Evolutionary conservation across 2,329 filamentous ascomycete genomes (phyloP).

Genomic region (Penicillium sp.): DNA sequence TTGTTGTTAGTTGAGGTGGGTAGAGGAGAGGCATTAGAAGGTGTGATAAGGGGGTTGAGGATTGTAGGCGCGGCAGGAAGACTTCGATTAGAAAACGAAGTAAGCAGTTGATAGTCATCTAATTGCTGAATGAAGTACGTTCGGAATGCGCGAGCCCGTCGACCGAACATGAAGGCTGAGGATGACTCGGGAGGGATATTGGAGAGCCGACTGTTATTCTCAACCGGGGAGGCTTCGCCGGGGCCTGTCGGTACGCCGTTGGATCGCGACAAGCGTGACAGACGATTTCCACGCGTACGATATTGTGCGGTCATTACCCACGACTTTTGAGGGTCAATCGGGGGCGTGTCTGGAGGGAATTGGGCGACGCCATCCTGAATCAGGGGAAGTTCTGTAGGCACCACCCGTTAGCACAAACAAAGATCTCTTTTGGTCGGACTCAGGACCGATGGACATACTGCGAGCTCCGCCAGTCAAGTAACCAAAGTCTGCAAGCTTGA

Average conservation of each 20-base stretch:
- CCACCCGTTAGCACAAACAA: slow-evolving; percentile 2
- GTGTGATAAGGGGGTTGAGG: slow-evolving; percentile 9
- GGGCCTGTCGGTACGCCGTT: slow-evolving; percentile 9
- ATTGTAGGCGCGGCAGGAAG: slow-evolving; percentile 8
- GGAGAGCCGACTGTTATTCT: slow-evolving; percentile 22
- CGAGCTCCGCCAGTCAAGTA: slow-evolving; percentile 24
- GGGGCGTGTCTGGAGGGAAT: slow-evolving; percentile 7
- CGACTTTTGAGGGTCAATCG: slow-evolving; percentile 12
- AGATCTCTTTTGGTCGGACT: not conserved
- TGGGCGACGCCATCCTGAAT: slow-evolving; percentile 25
- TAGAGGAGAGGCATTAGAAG: slow-evolving; percentile 13
- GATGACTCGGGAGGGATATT: slow-evolving; percentile 21
- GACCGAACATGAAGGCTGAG: slow-evolving; percentile 28
- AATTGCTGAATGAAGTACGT: slow-evolving; percentile 32
- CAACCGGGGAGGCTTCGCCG: slow-evolving; percentile 20
- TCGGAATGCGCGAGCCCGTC: slow-evolving; percentile 33
- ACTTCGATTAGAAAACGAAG: slow-evolving; percentile 24
- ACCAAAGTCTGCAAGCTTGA: slow-evolving; percentile 32
- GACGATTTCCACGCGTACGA: slow-evolving; percentile 21
- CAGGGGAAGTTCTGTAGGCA: slow-evolving; percentile 27
- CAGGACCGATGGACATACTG: slow-evolving; percentile 25
- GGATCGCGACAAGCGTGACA: slow-evolving; percentile 12
- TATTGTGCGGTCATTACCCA: slow-evolving; percentile 14
- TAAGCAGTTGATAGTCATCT: slow-evolving; percentile 29
- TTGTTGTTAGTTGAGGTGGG: slow-evolving; percentile 11